Evolutionary conservation across 2,329 filamentous ascomycete genomes (phyloP), one percentile per base, ranked within the genome.

Genomic region (Arachnopeziza araneosa): DNA sequence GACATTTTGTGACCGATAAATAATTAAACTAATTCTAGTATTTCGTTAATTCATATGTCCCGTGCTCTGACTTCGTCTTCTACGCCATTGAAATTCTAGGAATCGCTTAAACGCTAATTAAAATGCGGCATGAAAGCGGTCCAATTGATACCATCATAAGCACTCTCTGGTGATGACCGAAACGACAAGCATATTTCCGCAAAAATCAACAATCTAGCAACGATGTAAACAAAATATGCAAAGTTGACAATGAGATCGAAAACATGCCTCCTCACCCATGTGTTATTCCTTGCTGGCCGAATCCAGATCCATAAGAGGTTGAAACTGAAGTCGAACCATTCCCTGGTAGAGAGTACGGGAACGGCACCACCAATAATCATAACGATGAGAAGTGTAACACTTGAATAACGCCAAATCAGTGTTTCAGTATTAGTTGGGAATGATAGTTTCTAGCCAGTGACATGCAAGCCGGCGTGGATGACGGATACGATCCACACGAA

Each of bases 261-360:
- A 3, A 58, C 1, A 22, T 58, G 21, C n/a, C 56, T 52, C 30
- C 56, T 53, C 19, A 50, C 48, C 56, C 50, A 58, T 10, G 56
- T 58, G 9, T 50, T 53, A 21, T 58, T 58, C 51, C 44, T 50
- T 5, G 56, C 51, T 54, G 52, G 24, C n/a, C 50, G 49, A 12
- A 58, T 51, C 56, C 51, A 58, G 21, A 58, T 58, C 51, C 56
- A 58, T 19, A 58, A 32, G n/a, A 58, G 24, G n/a, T 58, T 58
- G 32, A 58, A 58, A 23, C 50, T 58, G 44, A 58, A 58, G 50
- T 58, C 56, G 32, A 58, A 58, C 56, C 50, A 58, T 9, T 50
- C 50, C 30, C 49, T 36, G 10, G 56, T 54, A 21, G 56, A 58
- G 17, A 58, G 36, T 22, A 58, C 56, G 14, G 56, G 56, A 21